Evolutionary conservation across 768 basidiomycete species (phyloP), one percentile per base, ranked within the genome.

Genomic region (Rhodotorula toruloides): DNA sequence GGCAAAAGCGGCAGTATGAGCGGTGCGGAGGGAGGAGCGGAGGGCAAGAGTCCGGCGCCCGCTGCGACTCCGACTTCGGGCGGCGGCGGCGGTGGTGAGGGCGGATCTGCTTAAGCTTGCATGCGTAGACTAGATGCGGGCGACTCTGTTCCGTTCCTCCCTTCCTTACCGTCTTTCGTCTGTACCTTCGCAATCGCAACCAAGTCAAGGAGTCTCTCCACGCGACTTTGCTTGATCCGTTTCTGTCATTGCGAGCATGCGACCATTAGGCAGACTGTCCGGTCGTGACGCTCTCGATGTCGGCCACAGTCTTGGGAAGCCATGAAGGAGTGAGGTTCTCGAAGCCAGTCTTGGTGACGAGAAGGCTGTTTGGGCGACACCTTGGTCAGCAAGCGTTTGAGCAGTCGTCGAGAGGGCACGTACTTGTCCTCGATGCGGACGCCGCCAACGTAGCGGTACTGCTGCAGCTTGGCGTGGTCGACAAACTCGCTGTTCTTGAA

Each of bases 341-440:
- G 72, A 82, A 84, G 12, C 89, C 89, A 19, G 82, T 80, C 63
- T 81, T 77, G 0, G 85, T 90, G 67, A 99, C 85, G 12, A 89
- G 77, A 7, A 97, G 83, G 36, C 88, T 74, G 58, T 14, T 2
- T 27, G 19, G 10, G 4, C n/a, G 9, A 17, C 1, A 6, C 21
- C n/a, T n/a, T n/a, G n/a, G 29, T 29, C 10, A 22, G 14, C 25
- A 22, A 3, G 17, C 0, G 22, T 44, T 43, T 58, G 57, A n/a
- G 2, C 12, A 7, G 4, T 9, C 47, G 19, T 34, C n/a, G 21
- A 8, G 8, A 25, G 36, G 4, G n/a, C 32, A 67, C 71, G 54
- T 57, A 72, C 73, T 75, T 91, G 76, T 98, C 94, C 77, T 98
- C 94, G 69, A 98, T 93, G 56, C 93, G 80, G 4, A 98, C 88